Conservation (phyloP, 176 grass and related monocot species). For the Oryza glaberrima region DNA sequence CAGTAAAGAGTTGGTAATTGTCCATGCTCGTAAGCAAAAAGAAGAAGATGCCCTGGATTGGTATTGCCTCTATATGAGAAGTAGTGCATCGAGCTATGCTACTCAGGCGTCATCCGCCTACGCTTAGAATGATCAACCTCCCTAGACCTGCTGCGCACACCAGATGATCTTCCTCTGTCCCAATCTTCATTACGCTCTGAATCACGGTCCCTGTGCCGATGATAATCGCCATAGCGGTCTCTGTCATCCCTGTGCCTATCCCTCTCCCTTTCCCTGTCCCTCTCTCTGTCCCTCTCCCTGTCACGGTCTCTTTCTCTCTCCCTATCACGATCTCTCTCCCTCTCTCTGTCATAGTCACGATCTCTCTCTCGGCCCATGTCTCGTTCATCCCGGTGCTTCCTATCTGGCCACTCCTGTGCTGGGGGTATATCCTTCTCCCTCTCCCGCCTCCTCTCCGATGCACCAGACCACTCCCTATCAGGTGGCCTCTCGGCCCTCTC, state of each 20-base stretch:
- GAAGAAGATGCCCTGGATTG: conserved; percentile 43
- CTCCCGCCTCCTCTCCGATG: conserved; percentile 64
- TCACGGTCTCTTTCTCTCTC: conserved; percentile 53
- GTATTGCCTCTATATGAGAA: conserved; percentile 35
- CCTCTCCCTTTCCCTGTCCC: conserved; percentile 51
- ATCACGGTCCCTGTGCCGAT: conserved; percentile 67
- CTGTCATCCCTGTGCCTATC: conserved; percentile 81
- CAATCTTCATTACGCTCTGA: conserved; percentile 65
- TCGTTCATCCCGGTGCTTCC: conserved; percentile 66
- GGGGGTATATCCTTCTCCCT: conserved; percentile 72
- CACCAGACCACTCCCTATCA: conserved; percentile 73
- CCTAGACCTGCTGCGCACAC: conserved; percentile 73
- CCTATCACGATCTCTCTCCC: conserved; percentile 59
- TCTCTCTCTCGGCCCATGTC: conserved; percentile 66
- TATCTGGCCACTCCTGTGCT: conserved; percentile 63
- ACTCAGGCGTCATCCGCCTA: conserved; percentile 64
- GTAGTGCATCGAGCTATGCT: conserved; percentile 27
- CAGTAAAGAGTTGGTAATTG: conserved; percentile 43
- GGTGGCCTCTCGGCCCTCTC: conserved; percentile 73
- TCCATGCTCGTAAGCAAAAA: conserved; percentile 39
- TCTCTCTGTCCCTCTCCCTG: conserved; percentile 61
- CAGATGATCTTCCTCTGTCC: conserved; percentile 77
- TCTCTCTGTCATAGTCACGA: conserved; percentile 54
- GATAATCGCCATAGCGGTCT: conserved; percentile 57
- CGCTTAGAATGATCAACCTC: conserved; percentile 78